phyloP scores from a whole-genome alignment of 2,329 filamentous ascomycete genomes.

The Clarireedia hainanense region DNA sequence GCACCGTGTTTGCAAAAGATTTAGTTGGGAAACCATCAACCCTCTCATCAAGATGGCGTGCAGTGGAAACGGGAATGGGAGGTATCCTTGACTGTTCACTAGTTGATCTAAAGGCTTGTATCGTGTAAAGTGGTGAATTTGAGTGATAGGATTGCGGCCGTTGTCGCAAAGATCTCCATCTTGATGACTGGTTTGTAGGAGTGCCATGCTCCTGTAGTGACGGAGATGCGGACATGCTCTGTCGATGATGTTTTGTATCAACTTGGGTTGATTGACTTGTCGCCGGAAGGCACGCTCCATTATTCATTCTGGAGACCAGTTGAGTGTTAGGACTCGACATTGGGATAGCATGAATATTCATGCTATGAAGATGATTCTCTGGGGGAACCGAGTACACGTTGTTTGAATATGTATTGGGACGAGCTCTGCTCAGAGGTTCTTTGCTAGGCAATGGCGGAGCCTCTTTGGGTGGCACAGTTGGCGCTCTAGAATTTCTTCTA shows the following conservation, averaged over 20 bases:
- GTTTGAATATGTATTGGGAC: neutral
- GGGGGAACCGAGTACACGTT: neutral
- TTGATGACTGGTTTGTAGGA: neutral
- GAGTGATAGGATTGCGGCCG: conserved; percentile 12
- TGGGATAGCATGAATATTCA: neutral
- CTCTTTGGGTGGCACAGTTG: conserved; percentile 14
- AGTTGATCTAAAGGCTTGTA: conserved; percentile 19
- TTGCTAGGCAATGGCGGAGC: conserved; percentile 14
- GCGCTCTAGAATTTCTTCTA: conserved; percentile 15
- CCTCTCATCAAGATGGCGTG: conserved; percentile 16
- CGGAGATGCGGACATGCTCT: conserved; percentile 10
- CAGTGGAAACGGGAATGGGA: conserved; percentile 14
- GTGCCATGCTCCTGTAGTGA: neutral
- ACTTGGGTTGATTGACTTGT: neutral
- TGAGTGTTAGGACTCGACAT: conserved; percentile 2
- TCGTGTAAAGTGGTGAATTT: conserved; percentile 16
- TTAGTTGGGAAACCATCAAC: conserved; percentile 18
- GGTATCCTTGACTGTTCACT: conserved; percentile 17
- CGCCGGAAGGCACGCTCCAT: neutral
- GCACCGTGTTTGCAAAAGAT: conserved; percentile 19
- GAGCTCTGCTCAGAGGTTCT: conserved; percentile 10
- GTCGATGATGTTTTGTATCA: conserved; percentile 5
- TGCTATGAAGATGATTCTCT: neutral
- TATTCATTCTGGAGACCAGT: neutral
- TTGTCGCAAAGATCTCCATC: conserved; percentile 10